A percentile compares a stretch with the other conserved stretches of the same genome.
These are phyloP conservation scores for Phialocephala subalpina DNA, from an alignment of 2,329 filamentous ascomycete species.

Conservation along the genomic window DNA sequence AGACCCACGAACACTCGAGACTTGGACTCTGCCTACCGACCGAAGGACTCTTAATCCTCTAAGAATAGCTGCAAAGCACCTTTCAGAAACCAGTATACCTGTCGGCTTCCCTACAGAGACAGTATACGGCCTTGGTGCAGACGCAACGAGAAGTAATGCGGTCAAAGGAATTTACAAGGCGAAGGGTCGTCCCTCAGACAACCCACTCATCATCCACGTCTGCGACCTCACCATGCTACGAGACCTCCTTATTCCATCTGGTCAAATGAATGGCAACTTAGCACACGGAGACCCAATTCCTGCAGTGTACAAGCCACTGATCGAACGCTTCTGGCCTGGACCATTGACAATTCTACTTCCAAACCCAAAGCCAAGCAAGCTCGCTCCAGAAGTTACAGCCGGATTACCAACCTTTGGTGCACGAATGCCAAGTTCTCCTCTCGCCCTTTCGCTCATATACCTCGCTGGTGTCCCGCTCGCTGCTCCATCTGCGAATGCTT, in stretches of 20 bases:
- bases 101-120: constrained; percentile 98
- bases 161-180: constrained; percentile 92
- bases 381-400: constrained; percentile 93
- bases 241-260: constrained; percentile 30
- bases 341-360: constrained; percentile 91
- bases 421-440: constrained; percentile 83
- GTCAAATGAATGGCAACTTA: constrained; percentile 27
- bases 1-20: constrained; percentile 36
- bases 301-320: constrained; percentile 72
- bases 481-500: constrained; percentile 93
- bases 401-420: constrained; percentile 85
- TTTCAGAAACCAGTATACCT: constrained; percentile 55
- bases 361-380: constrained; percentile 70
- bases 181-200: constrained; percentile 91
- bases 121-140: constrained; percentile 95
- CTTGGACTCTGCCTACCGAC: constrained; percentile 37
- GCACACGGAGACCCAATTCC: constrained; percentile 44
- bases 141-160: constrained; percentile 84
- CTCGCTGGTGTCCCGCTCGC: constrained; percentile 81
- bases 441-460: constrained; percentile 89
- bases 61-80: constrained; percentile 38
- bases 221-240: constrained; percentile 66
- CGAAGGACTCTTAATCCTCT: constrained; percentile 30
- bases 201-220: constrained; percentile 93
- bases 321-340: constrained; percentile 90